These are phyloP conservation scores for Raphanus hybrid DNA, from an alignment of 441 rosid genomes.

Conservation along the genomic window DNA sequence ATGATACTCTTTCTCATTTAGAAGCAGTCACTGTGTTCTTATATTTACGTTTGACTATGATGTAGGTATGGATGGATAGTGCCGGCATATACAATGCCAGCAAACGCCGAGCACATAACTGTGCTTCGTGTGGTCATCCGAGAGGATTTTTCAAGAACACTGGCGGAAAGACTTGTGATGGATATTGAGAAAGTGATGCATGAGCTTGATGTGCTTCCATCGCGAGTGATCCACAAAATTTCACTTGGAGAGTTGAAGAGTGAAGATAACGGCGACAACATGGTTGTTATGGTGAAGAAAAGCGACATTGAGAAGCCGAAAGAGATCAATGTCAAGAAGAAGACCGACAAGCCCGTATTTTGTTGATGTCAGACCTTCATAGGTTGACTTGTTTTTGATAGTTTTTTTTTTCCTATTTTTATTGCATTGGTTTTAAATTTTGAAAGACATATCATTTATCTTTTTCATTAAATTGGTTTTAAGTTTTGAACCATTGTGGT, in stretches of 20 bases:
- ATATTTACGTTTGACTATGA: background rate
- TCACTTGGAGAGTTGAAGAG: conserved; percentile 38
- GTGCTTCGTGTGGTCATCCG: conserved; percentile 84
- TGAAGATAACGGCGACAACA: conserved; percentile 40
- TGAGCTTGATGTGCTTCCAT: conserved; percentile 73
- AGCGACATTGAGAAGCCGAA: conserved; percentile 62
- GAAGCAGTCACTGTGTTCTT: background rate
- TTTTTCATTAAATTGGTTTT: background rate
- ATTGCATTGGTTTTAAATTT: background rate
- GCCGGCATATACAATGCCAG: conserved; percentile 88
- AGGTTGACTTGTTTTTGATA: background rate
- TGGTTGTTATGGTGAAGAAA: conserved; percentile 52
- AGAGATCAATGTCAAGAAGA: conserved; percentile 74
- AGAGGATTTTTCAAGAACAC: conserved; percentile 83
- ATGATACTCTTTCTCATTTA: background rate
- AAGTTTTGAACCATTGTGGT: background rate
- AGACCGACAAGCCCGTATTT: conserved; percentile 40
- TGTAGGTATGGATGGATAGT: conserved; percentile 34
- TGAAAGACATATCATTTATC: background rate
- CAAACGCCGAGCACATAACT: conserved; percentile 80
- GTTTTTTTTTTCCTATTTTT: background rate
- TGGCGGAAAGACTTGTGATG: conserved; percentile 78
- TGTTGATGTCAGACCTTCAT: background rate
- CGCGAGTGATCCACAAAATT: conserved; percentile 50
- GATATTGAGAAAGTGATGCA: conserved; percentile 77